phyloP scores from a whole-genome alignment of 345 rosid genomes.

The Linum tenue region DNA sequence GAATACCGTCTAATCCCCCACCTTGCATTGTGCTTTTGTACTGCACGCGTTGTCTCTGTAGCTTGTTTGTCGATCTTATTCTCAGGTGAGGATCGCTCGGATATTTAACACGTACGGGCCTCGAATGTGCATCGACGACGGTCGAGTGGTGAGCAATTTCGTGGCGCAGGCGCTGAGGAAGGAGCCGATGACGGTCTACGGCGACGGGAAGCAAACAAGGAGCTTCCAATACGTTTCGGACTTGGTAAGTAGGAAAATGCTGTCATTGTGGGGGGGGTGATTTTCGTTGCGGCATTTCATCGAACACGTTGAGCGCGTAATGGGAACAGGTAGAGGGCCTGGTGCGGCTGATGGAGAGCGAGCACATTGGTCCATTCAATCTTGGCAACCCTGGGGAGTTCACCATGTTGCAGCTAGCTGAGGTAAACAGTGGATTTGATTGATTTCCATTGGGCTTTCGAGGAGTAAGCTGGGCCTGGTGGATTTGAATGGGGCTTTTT shows the following conservation, averaged over 20 bases:
- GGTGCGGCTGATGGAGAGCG: background rate
- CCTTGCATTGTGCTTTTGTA: background rate
- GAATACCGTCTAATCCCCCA: background rate
- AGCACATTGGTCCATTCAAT: slow-evolving; percentile 2
- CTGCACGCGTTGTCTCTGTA: background rate
- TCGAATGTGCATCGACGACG: slow-evolving; percentile 85
- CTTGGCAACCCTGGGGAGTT: slow-evolving; percentile 5
- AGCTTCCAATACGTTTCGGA: slow-evolving; percentile 87
- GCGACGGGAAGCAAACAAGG: slow-evolving; percentile 87
- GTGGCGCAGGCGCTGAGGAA: slow-evolving; percentile 80
- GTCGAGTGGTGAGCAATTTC: slow-evolving; percentile 83
- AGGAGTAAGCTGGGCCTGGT: background rate
- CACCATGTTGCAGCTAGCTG: slow-evolving; percentile 4
- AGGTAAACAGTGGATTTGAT: background rate
- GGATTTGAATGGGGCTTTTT: background rate
- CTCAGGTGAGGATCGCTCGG: slow-evolving; percentile 68
- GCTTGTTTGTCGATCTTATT: background rate
- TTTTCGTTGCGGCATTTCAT: background rate
- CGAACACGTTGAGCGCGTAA: background rate
- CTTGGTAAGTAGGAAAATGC: slow-evolving; percentile 30
- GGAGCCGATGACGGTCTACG: slow-evolving; percentile 81
- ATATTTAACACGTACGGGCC: slow-evolving; percentile 84
- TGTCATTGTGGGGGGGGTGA: too few species aligned
- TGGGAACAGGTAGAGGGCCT: slow-evolving; percentile 1
- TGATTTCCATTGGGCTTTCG: background rate